A percentile compares a stretch with the other conserved stretches of the same genome.
These are phyloP conservation scores for Solanum acaule DNA, from an alignment of 257 asterid species.

Conservation along the genomic window DNA sequence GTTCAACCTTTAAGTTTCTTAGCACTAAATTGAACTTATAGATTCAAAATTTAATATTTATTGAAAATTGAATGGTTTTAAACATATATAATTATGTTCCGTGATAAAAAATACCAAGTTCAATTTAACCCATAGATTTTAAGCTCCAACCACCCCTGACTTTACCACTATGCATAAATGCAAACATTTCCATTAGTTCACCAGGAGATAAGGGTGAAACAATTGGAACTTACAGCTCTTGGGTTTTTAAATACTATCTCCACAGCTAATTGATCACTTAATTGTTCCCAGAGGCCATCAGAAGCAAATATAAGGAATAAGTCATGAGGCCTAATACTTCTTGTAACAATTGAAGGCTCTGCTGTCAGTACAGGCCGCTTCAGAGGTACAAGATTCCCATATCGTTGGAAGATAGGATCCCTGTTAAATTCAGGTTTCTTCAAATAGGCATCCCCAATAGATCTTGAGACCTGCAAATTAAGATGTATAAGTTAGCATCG, in stretches of 20 bases:
- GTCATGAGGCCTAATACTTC: conserved; percentile 77
- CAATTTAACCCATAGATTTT: neutral
- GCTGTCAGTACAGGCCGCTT: conserved; percentile 71
- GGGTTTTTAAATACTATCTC: conserved; percentile 68
- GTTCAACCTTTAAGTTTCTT: neutral
- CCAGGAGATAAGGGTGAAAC: neutral
- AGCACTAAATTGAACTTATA: neutral
- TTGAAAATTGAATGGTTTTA: neutral
- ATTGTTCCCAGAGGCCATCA: conserved; percentile 97
- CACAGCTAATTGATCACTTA: conserved; percentile 78
- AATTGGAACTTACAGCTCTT: conserved; percentile 56
- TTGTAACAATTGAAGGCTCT: conserved; percentile 74
- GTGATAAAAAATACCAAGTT: neutral
- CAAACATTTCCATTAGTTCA: neutral
- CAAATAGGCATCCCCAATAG: conserved; percentile 85
- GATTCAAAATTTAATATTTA: neutral
- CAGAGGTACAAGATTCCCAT: conserved; percentile 56
- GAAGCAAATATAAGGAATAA: conserved; percentile 84
- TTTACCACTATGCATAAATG: neutral
- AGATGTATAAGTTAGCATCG: neutral
- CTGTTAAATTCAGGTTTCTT: conserved; percentile 81
- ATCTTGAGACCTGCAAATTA: conserved; percentile 78
- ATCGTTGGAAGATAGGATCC: conserved; percentile 65
- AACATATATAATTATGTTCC: neutral
- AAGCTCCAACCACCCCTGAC: neutral